phyloP scores from a whole-genome alignment of 2,329 filamentous ascomycete genomes.

The Didymella sp. region DNA sequence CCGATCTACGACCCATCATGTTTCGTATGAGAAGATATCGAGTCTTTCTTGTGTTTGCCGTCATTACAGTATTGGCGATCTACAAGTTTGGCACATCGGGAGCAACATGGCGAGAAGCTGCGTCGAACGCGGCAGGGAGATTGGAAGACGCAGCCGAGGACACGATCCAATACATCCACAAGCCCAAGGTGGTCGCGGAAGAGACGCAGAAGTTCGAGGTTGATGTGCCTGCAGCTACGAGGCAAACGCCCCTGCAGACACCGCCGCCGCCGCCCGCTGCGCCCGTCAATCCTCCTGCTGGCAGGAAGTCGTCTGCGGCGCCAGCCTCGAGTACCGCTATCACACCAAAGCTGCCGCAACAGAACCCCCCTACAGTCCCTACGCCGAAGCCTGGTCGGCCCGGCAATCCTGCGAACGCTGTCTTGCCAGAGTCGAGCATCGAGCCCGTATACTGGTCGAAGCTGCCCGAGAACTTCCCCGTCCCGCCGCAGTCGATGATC shows the following conservation, averaged over 20 bases:
- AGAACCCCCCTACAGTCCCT: slow-evolving; percentile 28
- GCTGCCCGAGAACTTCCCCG: slow-evolving; percentile 76
- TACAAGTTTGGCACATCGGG: slow-evolving; percentile 60
- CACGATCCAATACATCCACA: slow-evolving; percentile 29
- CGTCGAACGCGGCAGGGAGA: slow-evolving; percentile 29
- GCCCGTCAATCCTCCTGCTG: slow-evolving; percentile 17
- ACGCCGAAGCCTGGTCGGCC: slow-evolving; percentile 24
- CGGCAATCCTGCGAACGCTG: slow-evolving; percentile 20
- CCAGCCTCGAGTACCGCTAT: slow-evolving; percentile 21
- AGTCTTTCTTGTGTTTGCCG: slow-evolving; percentile 64
- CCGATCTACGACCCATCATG: slow-evolving; percentile 50
- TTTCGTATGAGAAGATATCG: slow-evolving; percentile 68
- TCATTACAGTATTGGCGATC: slow-evolving; percentile 62
- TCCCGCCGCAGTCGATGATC: slow-evolving; percentile 74
- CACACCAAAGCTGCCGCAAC: slow-evolving; percentile 16
- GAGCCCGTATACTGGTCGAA: slow-evolving; percentile 73
- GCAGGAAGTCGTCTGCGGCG: slow-evolving; percentile 24
- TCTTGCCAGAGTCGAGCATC: slow-evolving; percentile 35
- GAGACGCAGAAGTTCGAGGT: slow-evolving; percentile 45
- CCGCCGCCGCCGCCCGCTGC: slow-evolving; percentile 39
- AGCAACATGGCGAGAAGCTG: slow-evolving; percentile 47
- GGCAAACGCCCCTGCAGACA: slow-evolving; percentile 29
- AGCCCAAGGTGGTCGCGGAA: slow-evolving; percentile 35
- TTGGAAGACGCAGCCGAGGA: slow-evolving; percentile 28
- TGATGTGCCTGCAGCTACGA: slow-evolving; percentile 42